Percentiles rank a stretch among this genome's conserved stretches.
phyloP scores from a whole-genome alignment of 2,329 filamentous ascomycete genomes.

The Claviceps sp. region DNA sequence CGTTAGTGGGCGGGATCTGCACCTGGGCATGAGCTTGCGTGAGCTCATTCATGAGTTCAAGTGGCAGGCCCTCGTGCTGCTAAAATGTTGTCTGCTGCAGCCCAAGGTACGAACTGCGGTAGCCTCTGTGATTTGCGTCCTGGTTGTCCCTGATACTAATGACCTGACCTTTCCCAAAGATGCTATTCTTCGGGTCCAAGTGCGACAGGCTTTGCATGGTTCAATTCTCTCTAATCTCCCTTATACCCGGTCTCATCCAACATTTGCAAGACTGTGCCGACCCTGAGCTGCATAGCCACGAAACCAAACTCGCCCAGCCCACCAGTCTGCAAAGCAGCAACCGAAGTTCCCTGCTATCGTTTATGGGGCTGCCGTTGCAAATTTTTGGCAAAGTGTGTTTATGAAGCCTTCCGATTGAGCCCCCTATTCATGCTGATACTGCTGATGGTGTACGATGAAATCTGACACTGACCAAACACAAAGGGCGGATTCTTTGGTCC shows the following conservation, averaged over 20 bases:
- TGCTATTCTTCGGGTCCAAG: constrained; percentile 96
- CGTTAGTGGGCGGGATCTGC: constrained; percentile 69
- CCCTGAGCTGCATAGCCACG: constrained; percentile 78
- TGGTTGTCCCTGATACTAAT: constrained; percentile 1
- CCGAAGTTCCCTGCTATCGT: constrained; percentile 73
- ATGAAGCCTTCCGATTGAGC: background rate
- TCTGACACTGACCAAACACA: background rate
- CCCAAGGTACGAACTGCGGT: constrained; percentile 58
- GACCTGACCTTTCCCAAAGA: constrained; percentile 36
- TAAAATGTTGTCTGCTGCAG: constrained; percentile 88
- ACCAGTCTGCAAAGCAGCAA: constrained; percentile 87
- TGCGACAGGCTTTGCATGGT: constrained; percentile 96
- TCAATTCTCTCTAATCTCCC: constrained; percentile 88
- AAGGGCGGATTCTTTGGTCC: constrained; percentile 89
- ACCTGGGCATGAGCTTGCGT: constrained; percentile 75
- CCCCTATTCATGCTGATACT: background rate
- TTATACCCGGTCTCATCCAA: constrained; percentile 85
- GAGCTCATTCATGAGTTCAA: constrained; percentile 91
- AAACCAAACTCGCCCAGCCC: constrained; percentile 59
- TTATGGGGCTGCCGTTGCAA: constrained; percentile 89
- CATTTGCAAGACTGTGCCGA: constrained; percentile 92
- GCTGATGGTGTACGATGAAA: background rate
- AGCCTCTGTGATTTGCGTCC: background rate
- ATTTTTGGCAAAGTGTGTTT: constrained; percentile 71
- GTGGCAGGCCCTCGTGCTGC: constrained; percentile 82